Percentiles rank a stretch among this genome's conserved stretches.
These are phyloP conservation scores for Hypoxylon lenormandii DNA, from an alignment of 495 filamentous ascomycete genomes.

Conservation along the genomic window DNA sequence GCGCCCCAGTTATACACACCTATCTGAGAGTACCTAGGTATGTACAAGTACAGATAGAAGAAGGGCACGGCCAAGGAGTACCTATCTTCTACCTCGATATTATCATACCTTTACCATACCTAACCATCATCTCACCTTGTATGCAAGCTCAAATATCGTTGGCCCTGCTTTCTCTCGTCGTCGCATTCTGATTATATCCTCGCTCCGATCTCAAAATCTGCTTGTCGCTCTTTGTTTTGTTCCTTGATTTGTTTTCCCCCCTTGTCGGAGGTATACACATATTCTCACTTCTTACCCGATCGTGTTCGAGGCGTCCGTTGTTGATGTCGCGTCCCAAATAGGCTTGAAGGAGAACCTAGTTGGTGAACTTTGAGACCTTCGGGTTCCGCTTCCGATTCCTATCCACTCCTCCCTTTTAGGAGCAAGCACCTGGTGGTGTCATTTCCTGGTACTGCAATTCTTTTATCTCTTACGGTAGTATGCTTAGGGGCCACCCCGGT, in stretches of 20 bases:
- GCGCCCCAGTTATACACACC: conserved; percentile 43
- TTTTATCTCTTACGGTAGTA: conserved; percentile 49
- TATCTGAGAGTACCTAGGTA: conserved; percentile 1
- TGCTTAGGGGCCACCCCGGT: conserved; percentile 53
- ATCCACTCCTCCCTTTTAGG: conserved; percentile 56
- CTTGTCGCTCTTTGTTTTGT: conserved; percentile 48
- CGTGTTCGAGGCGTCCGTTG: conserved; percentile 33
- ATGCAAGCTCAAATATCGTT: conserved; percentile 43
- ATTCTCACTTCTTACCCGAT: conserved; percentile 38
- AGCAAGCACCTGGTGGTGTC: conserved; percentile 50
- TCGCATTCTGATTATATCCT: conserved; percentile 46
- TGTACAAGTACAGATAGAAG: background rate
- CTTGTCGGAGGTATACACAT: conserved; percentile 35
- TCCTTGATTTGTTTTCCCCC: conserved; percentile 45
- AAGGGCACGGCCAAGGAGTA: conserved; percentile 15
- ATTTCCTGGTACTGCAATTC: conserved; percentile 53
- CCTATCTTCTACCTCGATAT: conserved; percentile 55
- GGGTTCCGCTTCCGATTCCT: conserved; percentile 60
- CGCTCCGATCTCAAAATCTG: conserved; percentile 51
- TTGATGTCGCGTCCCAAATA: conserved; percentile 39
- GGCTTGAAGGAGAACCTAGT: conserved; percentile 51
- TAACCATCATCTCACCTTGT: conserved; percentile 48
- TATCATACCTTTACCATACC: conserved; percentile 59
- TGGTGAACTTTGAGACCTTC: conserved; percentile 58
- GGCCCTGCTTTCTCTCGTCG: conserved; percentile 34